Percentiles rank a stretch among this genome's conserved stretches.
phyloP scores from a whole-genome alignment of 2,329 filamentous ascomycete species.

The Pleoardoris graminearum region DNA sequence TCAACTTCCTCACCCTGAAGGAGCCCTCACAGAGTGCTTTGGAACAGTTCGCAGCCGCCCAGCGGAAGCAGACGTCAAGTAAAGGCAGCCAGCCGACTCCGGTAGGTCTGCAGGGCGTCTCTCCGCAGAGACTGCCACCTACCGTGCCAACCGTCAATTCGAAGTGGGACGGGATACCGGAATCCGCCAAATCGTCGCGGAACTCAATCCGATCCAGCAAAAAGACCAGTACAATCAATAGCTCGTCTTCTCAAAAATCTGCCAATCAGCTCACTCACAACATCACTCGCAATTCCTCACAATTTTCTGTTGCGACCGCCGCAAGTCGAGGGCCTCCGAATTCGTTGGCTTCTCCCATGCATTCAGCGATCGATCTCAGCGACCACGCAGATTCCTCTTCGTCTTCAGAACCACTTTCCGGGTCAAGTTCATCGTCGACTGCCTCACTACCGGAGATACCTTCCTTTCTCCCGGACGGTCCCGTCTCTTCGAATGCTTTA shows the following conservation, averaged over 20 bases:
- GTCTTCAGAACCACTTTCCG: constrained; percentile 9
- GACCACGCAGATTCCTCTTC: constrained; percentile 13
- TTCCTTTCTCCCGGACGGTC: constrained; percentile 32
- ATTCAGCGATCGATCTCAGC: constrained; percentile 18
- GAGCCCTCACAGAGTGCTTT: constrained; percentile 54
- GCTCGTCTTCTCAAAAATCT: constrained; percentile 22
- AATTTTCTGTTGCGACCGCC: constrained; percentile 27
- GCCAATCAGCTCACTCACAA: constrained; percentile 10
- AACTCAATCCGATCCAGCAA: constrained; percentile 20
- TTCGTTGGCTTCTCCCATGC: constrained; percentile 29
- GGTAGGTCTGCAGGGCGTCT: constrained; percentile 39
- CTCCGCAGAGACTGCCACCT: constrained; percentile 52
- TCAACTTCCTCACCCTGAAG: constrained; percentile 53
- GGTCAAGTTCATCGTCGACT: constrained; percentile 26
- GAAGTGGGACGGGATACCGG: constrained; percentile 58
- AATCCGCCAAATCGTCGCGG: constrained; percentile 38
- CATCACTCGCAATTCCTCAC: constrained; percentile 22
- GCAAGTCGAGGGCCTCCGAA: constrained; percentile 36
- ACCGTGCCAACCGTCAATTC: constrained; percentile 58
- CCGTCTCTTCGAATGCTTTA: constrained; percentile 19
- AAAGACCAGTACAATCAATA: constrained; percentile 25
- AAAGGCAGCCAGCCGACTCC: constrained; percentile 32
- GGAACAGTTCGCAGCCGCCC: constrained; percentile 51
- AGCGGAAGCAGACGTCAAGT: constrained; percentile 45
- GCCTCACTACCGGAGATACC: constrained; percentile 30